Base-by-base conservation (phyloP, 768 basidiomycete species). In the Thelephora aurantiotincta region DNA sequence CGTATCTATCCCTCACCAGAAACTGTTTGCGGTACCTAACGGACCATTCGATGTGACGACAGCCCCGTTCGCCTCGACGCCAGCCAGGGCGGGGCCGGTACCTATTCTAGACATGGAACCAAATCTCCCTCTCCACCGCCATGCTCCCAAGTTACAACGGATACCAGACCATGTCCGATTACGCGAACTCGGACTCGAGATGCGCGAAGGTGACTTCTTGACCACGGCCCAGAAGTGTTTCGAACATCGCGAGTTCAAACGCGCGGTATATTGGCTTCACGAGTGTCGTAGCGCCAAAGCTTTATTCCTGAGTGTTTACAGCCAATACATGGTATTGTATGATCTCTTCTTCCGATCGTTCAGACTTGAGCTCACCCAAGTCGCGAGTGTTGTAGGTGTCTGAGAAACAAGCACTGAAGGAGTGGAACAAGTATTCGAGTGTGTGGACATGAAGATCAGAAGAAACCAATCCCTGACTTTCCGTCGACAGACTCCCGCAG, bases 371-470 rank as follows among this genome's bases (percentile, higher is more conserved):
- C 51, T 46, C 47, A 38, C 35, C 47, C 47, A 34, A 51, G 44
- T 44, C 33, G 36, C 20, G 47, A 16, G 23, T 43, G 51, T n/a
- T 43, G 22, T 55, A 94, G 92, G 80, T 82, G 11, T 78, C 78
- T 49, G 93, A 97, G 67, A 83, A 83, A 58, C 78, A 77, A 54
- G 79, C 87, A 1, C 73, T 84, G 55, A 73, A 84, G 55, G 80
- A 85, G 49, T 91, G 88, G 87, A 86, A 90, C 66, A 80, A 80
- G 64, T 68, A 82, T 54, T 75, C 85, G 57, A 78, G 88, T 82
- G 52, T 52, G 79, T 68, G 5, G 9, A 5, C 18, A 12, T 11
- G 48, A 5, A 23, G 11, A 22, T 16, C 4, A 6, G 20, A 12
- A 14, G 37, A 30, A 34, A 38, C 46, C 35, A 20, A n/a, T 33